These are phyloP conservation scores for Gossypium anomalum DNA, from an alignment of 345 rosid species.

Conservation along the genomic window DNA sequence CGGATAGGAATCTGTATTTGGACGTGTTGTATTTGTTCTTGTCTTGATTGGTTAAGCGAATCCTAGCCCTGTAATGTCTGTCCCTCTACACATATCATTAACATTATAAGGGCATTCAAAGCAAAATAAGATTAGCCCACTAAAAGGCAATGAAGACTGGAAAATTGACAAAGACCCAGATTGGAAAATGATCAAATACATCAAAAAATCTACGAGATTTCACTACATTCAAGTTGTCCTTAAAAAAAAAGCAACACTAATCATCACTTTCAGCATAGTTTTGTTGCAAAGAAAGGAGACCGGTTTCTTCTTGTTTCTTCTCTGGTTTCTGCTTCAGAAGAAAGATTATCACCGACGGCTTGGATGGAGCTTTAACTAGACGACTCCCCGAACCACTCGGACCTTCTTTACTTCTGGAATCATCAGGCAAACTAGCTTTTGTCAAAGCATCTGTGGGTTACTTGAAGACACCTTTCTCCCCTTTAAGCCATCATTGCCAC, in stretches of 20 bases:
- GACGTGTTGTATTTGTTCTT: conserved; percentile 86
- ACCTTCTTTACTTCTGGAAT: too few relatives aligned
- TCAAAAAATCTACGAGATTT: not conserved
- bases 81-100: conserved; percentile 40
- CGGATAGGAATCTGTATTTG: conserved; percentile 70
- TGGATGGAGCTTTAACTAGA: too few relatives aligned
- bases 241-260: too few relatives aligned
- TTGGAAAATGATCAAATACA: not conserved
- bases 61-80: conserved; percentile 89
- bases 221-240: not conserved
- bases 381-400: too few relatives aligned
- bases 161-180: not conserved
- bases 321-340: too few relatives aligned
- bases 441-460: too few relatives aligned
- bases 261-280: too few relatives aligned
- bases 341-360: too few relatives aligned
- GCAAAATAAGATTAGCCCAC: not conserved
- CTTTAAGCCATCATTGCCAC: conserved; percentile 7
- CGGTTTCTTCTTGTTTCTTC: too few relatives aligned
- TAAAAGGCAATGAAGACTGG: not conserved
- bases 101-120: not conserved
- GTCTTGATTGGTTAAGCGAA: conserved; percentile 72
- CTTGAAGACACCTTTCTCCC: not conserved
- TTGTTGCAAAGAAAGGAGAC: too few relatives aligned
- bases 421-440: too few relatives aligned